Percentiles rank a stretch among this genome's conserved stretches.
phyloP scores from a whole-genome alignment of 2,329 filamentous ascomycete genomes.

The Ophiostoma quercus region DNA sequence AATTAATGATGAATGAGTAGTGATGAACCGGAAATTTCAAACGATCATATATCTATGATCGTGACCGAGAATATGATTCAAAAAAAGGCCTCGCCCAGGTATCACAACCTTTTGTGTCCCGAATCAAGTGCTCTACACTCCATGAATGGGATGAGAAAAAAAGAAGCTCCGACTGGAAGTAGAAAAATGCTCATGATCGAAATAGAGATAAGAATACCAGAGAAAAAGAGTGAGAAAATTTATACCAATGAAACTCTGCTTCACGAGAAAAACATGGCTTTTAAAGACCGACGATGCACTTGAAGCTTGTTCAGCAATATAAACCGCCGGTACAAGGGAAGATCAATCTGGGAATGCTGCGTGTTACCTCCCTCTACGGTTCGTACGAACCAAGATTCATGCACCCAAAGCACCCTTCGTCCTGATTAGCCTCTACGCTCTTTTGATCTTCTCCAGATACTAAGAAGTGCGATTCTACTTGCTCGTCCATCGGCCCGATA shows the following conservation, averaged over 20 bases:
- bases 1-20: neutral
- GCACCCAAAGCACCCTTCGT: neutral
- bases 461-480: neutral
- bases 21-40: neutral
- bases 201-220: neutral
- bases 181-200: neutral
- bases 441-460: neutral
- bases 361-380: neutral
- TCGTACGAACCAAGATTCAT: neutral
- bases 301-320: neutral
- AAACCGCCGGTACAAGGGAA: neutral
- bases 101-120: neutral
- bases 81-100: neutral
- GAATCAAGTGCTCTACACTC: neutral
- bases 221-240: neutral
- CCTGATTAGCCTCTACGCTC: neutral
- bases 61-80: neutral
- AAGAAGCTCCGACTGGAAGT: neutral
- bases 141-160: neutral
- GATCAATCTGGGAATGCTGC: neutral
- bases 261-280: neutral
- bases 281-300: neutral
- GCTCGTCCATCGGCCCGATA: neutral
- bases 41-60: neutral
- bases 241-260: neutral